Percentiles rank a stretch among this genome's conserved stretches.
These are phyloP conservation scores for Alternaria gansuensis DNA, from an alignment of 2,329 filamentous ascomycete species.

Conservation along the genomic window DNA sequence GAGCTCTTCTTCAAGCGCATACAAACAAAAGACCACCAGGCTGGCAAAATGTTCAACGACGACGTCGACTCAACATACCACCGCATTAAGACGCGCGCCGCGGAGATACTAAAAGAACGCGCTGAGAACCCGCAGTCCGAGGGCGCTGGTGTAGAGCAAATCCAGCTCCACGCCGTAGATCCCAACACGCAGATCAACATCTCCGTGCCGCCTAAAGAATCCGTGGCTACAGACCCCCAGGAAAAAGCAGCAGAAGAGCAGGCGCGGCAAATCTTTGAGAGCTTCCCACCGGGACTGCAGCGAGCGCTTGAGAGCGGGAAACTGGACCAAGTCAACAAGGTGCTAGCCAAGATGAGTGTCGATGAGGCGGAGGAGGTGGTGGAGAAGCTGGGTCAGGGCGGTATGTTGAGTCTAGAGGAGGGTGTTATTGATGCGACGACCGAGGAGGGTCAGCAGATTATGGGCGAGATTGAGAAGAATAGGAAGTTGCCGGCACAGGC, in stretches of 20 bases:
- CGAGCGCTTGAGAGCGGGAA: conserved; percentile 87
- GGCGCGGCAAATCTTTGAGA: conserved; percentile 77
- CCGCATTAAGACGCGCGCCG: conserved; percentile 78
- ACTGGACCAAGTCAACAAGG: conserved; percentile 86
- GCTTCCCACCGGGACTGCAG: conserved; percentile 82
- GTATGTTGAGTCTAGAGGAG: conserved; percentile 89
- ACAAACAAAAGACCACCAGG: conserved; percentile 87
- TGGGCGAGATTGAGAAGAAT: conserved; percentile 70
- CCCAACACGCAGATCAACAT: conserved; percentile 93
- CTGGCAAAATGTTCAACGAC: conserved; percentile 87
- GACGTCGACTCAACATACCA: conserved; percentile 90
- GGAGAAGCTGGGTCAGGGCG: conserved; percentile 79
- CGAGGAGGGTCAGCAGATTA: conserved; percentile 78
- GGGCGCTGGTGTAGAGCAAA: conserved; percentile 82
- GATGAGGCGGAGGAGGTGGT: conserved; percentile 88
- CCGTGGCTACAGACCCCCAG: conserved; percentile 55
- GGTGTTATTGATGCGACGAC: conserved; percentile 96
- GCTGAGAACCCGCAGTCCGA: conserved; percentile 59
- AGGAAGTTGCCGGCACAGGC: conserved; percentile 55
- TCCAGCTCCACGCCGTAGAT: conserved; percentile 95
- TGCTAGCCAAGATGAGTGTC: conserved; percentile 86
- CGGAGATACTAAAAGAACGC: conserved; percentile 74
- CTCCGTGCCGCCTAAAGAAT: conserved; percentile 72
- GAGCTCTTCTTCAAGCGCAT: conserved; percentile 96
- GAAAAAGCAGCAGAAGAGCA: conserved; percentile 68